These are phyloP conservation scores for Rickenella mellea DNA, from an alignment of 768 basidiomycete species.

Conservation along the genomic window DNA sequence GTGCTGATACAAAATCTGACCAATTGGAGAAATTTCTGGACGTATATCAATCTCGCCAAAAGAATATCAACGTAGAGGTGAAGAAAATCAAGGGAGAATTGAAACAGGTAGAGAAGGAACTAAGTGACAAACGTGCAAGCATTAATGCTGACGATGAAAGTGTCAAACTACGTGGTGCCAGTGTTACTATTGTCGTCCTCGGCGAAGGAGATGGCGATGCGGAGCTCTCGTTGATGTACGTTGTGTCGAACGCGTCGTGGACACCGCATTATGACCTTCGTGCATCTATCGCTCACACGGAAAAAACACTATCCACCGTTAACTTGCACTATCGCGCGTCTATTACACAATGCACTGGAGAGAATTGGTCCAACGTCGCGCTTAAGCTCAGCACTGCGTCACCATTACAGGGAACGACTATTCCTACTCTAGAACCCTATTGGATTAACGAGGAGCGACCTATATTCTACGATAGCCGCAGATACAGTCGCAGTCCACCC, in stretches of 20 bases:
- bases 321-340: conserved; percentile 46
- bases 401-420: conserved; percentile 7
- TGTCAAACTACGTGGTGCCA: conserved; percentile 12
- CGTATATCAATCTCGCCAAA: conserved; percentile 17
- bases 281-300: conserved; percentile 32
- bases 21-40: conserved; percentile 17
- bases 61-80: conserved; percentile 26
- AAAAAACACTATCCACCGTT: conserved; percentile 33
- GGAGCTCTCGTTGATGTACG: conserved; percentile 45
- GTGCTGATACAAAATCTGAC: conserved; percentile 17
- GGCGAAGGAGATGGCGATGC: conserved; percentile 26
- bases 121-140: conserved; percentile 5
- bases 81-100: conserved; percentile 16
- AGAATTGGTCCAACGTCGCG: conserved; percentile 44
- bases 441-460: conserved; percentile 1
- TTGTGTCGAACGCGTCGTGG: conserved; percentile 44
- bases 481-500: background rate
- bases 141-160: conserved; percentile 19
- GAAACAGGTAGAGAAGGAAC: background rate
- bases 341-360: conserved; percentile 46
- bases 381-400: conserved; percentile 43
- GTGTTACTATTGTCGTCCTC: conserved; percentile 33
- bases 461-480: background rate
- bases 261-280: conserved; percentile 49
- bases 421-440: conserved; percentile 6